These are phyloP conservation scores for Xylaria sp. DNA, from an alignment of 2,329 filamentous ascomycete genomes.

Conservation along the genomic window DNA sequence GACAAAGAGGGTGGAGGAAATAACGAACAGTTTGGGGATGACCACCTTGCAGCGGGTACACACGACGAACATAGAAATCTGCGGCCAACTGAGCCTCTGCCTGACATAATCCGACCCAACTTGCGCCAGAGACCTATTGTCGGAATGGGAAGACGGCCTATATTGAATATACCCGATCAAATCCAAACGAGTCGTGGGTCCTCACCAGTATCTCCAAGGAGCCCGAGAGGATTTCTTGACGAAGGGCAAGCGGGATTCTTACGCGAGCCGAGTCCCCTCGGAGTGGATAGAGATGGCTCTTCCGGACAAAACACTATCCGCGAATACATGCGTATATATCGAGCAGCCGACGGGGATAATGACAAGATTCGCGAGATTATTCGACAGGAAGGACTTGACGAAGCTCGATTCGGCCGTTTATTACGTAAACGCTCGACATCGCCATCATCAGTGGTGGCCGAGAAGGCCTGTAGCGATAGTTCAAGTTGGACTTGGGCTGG, in stretches of 20 bases:
- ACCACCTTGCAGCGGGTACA: slow-evolving; percentile 20
- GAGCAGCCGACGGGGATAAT: slow-evolving; percentile 68
- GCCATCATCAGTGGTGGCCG: slow-evolving; percentile 37
- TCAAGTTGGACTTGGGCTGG: slow-evolving; percentile 49
- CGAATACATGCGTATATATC: slow-evolving; percentile 65
- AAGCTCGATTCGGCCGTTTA: slow-evolving; percentile 58
- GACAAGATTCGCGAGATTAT: slow-evolving; percentile 70
- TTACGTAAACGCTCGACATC: slow-evolving; percentile 32
- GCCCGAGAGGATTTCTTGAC: slow-evolving; percentile 31
- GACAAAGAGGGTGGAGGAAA: slow-evolving; percentile 40
- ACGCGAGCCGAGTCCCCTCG: slow-evolving; percentile 36
- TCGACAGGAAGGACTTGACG: slow-evolving; percentile 67
- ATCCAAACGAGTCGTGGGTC: slow-evolving; percentile 33
- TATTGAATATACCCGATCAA: slow-evolving; percentile 38
- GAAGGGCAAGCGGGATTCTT: slow-evolving; percentile 31
- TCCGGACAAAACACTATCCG: slow-evolving; percentile 50
- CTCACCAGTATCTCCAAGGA: slow-evolving; percentile 31
- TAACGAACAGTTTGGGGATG: slow-evolving; percentile 23
- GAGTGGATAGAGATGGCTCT: slow-evolving; percentile 28
- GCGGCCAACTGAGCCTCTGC: slow-evolving; percentile 27
- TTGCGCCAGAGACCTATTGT: slow-evolving; percentile 44
- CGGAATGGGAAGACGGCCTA: slow-evolving; percentile 44
- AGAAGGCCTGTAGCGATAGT: slow-evolving; percentile 42
- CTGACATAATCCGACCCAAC: slow-evolving; percentile 38
- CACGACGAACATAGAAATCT: slow-evolving; percentile 35